These are phyloP conservation scores for Colletotrichum truncatum DNA, from an alignment of 2,329 filamentous ascomycete species.

Conservation along the genomic window DNA sequence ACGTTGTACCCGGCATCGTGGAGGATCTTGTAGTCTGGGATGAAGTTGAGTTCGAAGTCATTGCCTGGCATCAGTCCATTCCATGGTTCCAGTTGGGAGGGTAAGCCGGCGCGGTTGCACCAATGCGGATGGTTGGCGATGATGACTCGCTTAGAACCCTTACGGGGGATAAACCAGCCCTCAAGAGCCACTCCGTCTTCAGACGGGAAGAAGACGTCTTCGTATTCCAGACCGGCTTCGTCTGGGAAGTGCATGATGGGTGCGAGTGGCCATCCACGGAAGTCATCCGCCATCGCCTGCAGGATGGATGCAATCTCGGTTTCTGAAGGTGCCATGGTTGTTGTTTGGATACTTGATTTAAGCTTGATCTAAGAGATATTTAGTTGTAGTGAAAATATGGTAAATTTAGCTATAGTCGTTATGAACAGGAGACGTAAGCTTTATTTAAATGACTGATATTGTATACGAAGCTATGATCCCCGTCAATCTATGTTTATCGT, in stretches of 20 bases:
- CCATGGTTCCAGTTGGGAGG: constrained; percentile 3
- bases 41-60: constrained; percentile 20
- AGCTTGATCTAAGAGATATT: too few species aligned
- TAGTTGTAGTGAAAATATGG: too few species aligned
- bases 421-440: too few species aligned
- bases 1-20: constrained; percentile 22
- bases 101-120: constrained; percentile 13
- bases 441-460: too few species aligned
- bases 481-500: too few species aligned
- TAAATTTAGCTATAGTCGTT: too few species aligned
- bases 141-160: constrained; percentile 9
- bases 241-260: not conserved
- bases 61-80: not conserved
- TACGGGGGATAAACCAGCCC: constrained; percentile 14
- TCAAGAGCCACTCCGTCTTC: constrained; percentile 12
- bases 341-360: too few species aligned
- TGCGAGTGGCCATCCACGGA: not conserved
- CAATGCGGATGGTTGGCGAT: constrained; percentile 13
- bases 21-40: constrained; percentile 24
- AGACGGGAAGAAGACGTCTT: constrained; percentile 16
- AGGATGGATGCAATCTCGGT: not conserved
- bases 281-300: not conserved
- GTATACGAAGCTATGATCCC: too few species aligned
- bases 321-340: not conserved
- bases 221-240: constrained; percentile 1